A percentile compares a stretch with the other conserved stretches of the same genome.
Conservation (phyloP, 306 rosid species). For the Pyrus communis region DNA sequence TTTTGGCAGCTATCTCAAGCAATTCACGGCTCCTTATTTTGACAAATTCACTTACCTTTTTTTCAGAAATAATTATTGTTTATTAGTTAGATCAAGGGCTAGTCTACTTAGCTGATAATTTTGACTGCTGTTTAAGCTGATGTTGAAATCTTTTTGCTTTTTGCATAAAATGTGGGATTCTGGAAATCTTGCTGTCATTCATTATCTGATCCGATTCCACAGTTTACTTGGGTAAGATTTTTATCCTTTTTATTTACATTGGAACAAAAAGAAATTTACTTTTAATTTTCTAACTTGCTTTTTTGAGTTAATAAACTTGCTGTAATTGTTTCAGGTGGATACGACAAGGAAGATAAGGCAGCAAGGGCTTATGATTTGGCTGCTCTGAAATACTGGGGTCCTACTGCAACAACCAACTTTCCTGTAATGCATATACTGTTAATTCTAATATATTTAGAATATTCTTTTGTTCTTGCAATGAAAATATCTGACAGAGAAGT, state of each 20-base stretch:
- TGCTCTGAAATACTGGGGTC: conserved; percentile 96
- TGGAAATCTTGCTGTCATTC: conserved; percentile 31
- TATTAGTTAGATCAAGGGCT: not conserved
- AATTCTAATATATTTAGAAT: not conserved
- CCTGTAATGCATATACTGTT: conserved; percentile 41
- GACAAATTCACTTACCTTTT: not conserved
- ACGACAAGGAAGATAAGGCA: conserved; percentile 97
- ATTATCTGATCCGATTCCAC: conserved; percentile 27
- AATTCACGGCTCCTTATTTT: conserved; percentile 1
- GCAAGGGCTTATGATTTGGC: conserved; percentile 99
- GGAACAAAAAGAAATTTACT: not conserved
- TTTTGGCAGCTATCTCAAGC: conserved; percentile 9
- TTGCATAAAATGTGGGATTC: conserved; percentile 55
- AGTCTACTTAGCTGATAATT: conserved; percentile 11
- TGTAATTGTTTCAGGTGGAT: conserved; percentile 58
- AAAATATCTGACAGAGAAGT: not conserved
- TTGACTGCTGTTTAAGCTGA: conserved; percentile 38
- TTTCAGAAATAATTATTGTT: not conserved
- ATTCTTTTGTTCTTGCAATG: not conserved
- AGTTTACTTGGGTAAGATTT: conserved; percentile 84
- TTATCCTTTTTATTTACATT: not conserved
- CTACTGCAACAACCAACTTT: conserved; percentile 88
- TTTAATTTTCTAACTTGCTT: not conserved
- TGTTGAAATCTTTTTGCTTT: conserved; percentile 33
- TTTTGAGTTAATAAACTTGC: not conserved